phyloP scores from a whole-genome alignment of 78 protist species.

The Dictyostelium purpureum region DNA sequence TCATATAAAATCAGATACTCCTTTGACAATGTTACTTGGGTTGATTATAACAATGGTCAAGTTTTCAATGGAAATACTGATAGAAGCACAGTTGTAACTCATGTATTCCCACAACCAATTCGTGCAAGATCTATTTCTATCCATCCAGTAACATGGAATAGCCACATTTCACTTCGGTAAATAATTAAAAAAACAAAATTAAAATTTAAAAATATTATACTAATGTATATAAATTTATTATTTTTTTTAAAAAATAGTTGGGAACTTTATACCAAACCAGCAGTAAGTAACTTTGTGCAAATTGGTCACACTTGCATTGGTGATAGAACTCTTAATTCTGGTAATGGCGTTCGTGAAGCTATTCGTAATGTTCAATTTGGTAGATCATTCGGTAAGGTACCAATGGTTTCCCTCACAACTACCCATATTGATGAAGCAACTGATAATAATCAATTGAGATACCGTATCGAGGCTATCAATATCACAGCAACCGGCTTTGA shows the following conservation, averaged over 20 bases:
- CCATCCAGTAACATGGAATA: slow-evolving; percentile 24
- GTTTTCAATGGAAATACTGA: slow-evolving; percentile 19
- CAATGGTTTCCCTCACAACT: neutral
- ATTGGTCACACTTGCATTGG: neutral
- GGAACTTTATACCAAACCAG: neutral
- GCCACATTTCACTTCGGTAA: slow-evolving; percentile 1
- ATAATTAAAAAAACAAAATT: too few relatives aligned
- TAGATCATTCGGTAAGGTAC: neutral
- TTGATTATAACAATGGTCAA: slow-evolving; percentile 18
- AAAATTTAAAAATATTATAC: neutral
- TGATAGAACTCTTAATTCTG: neutral
- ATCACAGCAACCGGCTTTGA: neutral
- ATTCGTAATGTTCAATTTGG: neutral
- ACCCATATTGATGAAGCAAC: neutral
- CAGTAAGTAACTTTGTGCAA: neutral
- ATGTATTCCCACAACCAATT: neutral
- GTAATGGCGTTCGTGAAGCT: neutral
- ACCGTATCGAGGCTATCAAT: neutral
- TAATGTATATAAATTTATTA: neutral
- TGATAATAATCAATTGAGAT: slow-evolving; percentile 10
- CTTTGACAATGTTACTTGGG: slow-evolving; percentile 11
- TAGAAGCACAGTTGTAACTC: slow-evolving; percentile 16
- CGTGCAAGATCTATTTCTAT: slow-evolving; percentile 8
- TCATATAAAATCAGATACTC: neutral
- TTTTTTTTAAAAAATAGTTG: neutral